Evolutionary conservation across 345 rosid species (phyloP), one percentile per base, ranked within the genome.

Genomic region (Diplotaxis tenuifolia): DNA sequence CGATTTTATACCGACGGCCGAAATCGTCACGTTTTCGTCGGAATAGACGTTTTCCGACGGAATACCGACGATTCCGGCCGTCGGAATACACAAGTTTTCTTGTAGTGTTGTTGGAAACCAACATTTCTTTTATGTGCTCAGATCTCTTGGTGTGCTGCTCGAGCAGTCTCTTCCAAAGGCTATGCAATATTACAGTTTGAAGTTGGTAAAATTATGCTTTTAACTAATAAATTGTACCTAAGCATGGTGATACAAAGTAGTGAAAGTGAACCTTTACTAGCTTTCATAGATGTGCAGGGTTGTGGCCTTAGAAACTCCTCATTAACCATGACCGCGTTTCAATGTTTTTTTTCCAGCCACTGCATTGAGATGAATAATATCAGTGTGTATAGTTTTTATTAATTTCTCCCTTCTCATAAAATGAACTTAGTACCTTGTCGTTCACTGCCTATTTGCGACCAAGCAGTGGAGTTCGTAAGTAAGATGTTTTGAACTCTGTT

Each of bases 61-160:
- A n/a, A n/a, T n/a, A n/a, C n/a, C n/a, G n/a, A n/a, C n/a, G n/a
- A n/a, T n/a, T n/a, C n/a, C n/a, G n/a, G n/a, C n/a, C n/a, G n/a
- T n/a, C n/a, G n/a, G n/a, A n/a, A n/a, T n/a, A n/a, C n/a, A n/a
- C n/a, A n/a, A n/a, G n/a, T n/a, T n/a, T n/a, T n/a, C n/a, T n/a
- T n/a, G n/a, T n/a, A n/a, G n/a, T n/a, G n/a, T 72, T 71, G 38
- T 32, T 32, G 38, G 38, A 32, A 32, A 32, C 38, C 38, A 32
- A 9, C 38, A 32, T 9, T 32, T 32, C 11, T 32, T 32, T 32
- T 32, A 32, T 32, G 38, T 32, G 38, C 38, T 32, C 9, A 11
- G 38, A 32, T 32, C 38, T 32, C 38, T 32, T 32, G 38, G 38
- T 32, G 38, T 8, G 38, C 38, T 32, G 38, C 38, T 8, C 38